Base-by-base conservation (phyloP, 768 basidiomycete species). In the Lentinula aciculospora region DNA sequence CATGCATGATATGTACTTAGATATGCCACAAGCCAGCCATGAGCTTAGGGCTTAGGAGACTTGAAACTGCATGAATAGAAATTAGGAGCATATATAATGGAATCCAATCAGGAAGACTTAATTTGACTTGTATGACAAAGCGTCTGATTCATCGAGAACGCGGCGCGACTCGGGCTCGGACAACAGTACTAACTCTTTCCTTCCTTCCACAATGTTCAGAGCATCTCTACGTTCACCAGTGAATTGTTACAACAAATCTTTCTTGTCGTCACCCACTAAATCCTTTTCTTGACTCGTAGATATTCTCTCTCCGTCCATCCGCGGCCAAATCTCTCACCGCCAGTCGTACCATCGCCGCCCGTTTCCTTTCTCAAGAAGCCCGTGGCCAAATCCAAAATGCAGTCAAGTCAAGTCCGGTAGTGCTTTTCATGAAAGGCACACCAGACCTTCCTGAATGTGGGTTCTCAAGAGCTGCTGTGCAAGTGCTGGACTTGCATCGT, bases 351-450 rank as follows among this genome's bases (percentile, higher is more conserved):
- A 60, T 51, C 49, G 31, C 36, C 7, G 19, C 49, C 44, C 80
- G 89, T 27, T 80, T 77, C 62, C 76, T 92, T 47, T 82, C 84
- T 3, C 77, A 84, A 31, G 82, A 90, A 58, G 75, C 81, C 4
- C 81, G 87, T 21, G 63, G 76, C 10, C 73, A 80, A 64, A 83
- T 92, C n/a, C 81, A 89, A 67, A 70, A 83, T 63, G 94, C 94
- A 2, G 81, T 98, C 27, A 72, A 78, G 7, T 74, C 80, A 1
- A 83, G 81, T 44, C 94, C 94, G 0, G 81, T 98, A 5, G 97
- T 99, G 1, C 76, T 98, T 4, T 98, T 99, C 76, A 98, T 99
- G 96, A 99, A 99, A 69, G 97, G 97, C 9, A 93, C 89, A 15
- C 93, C 91, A 0, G 79, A 85, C 23, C 68, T 77, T 5, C 96